Evolutionary conservation across 352 stramenopile genomes (phyloP).

Genomic region (Phytopythium delawarense): DNA sequence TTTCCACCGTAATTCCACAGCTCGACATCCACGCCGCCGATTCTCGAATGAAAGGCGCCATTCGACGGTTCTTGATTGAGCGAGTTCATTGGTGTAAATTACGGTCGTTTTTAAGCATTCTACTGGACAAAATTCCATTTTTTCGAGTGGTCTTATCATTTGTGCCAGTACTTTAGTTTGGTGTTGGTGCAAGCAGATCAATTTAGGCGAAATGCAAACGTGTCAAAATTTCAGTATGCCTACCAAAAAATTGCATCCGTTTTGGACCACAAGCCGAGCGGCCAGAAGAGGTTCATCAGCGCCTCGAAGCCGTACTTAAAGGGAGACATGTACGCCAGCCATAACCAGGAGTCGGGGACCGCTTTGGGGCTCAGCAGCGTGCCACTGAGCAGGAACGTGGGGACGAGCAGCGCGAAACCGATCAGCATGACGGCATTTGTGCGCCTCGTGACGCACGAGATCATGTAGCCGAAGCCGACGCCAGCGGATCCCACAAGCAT

Average conservation of each 20-base stretch:
- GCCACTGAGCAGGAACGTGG: constrained; percentile 20
- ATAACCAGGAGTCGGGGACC: constrained; percentile 18
- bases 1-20: neutral
- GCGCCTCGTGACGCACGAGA: constrained; percentile 13
- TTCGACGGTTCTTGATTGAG: too few relatives aligned
- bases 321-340: constrained; percentile 21
- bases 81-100: too few relatives aligned
- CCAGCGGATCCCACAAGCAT: constrained; percentile 15
- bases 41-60: too few relatives aligned
- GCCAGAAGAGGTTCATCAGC: constrained; percentile 17
- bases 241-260: too few relatives aligned
- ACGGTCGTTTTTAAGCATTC: too few relatives aligned
- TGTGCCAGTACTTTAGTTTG: too few relatives aligned
- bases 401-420: constrained; percentile 15
- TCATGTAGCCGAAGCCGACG: constrained; percentile 17
- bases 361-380: constrained; percentile 17
- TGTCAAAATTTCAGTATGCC: too few relatives aligned
- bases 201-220: too few relatives aligned
- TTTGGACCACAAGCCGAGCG: too few relatives aligned
- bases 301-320: neutral
- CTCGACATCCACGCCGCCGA: neutral
- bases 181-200: too few relatives aligned
- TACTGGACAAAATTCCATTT: too few relatives aligned
- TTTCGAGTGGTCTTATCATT: too few relatives aligned
- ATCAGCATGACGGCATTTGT: constrained; percentile 12